Percentiles rank a stretch among this genome's conserved stretches.
Evolutionary conservation across 2,329 filamentous ascomycete genomes (phyloP).

Genomic region (Hymenotorrendiella dingleyae): DNA sequence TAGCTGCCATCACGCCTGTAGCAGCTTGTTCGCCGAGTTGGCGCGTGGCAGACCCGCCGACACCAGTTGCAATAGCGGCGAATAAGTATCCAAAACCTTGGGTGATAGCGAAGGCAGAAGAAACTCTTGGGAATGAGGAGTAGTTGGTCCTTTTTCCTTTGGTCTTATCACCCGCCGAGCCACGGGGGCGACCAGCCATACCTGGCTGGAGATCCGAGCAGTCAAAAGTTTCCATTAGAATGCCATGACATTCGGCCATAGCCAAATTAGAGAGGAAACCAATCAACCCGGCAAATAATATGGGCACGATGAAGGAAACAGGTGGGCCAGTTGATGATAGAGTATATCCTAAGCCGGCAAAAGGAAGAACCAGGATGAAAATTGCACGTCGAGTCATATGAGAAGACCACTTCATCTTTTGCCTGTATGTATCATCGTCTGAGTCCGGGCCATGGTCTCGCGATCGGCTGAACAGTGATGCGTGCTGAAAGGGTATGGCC

Average conservation of each 20-base stretch:
- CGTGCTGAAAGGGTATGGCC: slow-evolving; percentile 69
- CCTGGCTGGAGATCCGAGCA: slow-evolving; percentile 72
- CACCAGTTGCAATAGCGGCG: slow-evolving; percentile 60
- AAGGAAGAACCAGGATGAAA: slow-evolving; percentile 61
- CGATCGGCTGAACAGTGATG: slow-evolving; percentile 60
- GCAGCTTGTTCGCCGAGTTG: slow-evolving; percentile 60
- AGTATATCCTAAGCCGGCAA: slow-evolving; percentile 63
- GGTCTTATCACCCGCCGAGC: slow-evolving; percentile 41
- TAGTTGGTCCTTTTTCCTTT: slow-evolving; percentile 57
- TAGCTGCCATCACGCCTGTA: slow-evolving; percentile 62
- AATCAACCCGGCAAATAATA: slow-evolving; percentile 58
- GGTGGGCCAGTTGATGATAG: slow-evolving; percentile 58
- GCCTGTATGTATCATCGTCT: slow-evolving; percentile 62
- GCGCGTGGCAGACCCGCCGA: slow-evolving; percentile 63
- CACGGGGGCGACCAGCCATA: slow-evolving; percentile 52
- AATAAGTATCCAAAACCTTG: slow-evolving; percentile 65
- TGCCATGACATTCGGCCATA: slow-evolving; percentile 67
- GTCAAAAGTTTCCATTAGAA: slow-evolving; percentile 78
- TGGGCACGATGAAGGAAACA: slow-evolving; percentile 56
- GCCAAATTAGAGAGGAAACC: slow-evolving; percentile 69
- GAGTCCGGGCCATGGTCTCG: slow-evolving; percentile 53
- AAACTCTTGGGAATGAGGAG: slow-evolving; percentile 68
- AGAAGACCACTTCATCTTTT: slow-evolving; percentile 61
- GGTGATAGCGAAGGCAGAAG: slow-evolving; percentile 64
- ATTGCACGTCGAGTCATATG: slow-evolving; percentile 63